A percentile compares a stretch with the other conserved stretches of the same genome.
These are phyloP conservation scores for Erysimum pusillum DNA, from an alignment of 441 rosid species.

Conservation along the genomic window DNA sequence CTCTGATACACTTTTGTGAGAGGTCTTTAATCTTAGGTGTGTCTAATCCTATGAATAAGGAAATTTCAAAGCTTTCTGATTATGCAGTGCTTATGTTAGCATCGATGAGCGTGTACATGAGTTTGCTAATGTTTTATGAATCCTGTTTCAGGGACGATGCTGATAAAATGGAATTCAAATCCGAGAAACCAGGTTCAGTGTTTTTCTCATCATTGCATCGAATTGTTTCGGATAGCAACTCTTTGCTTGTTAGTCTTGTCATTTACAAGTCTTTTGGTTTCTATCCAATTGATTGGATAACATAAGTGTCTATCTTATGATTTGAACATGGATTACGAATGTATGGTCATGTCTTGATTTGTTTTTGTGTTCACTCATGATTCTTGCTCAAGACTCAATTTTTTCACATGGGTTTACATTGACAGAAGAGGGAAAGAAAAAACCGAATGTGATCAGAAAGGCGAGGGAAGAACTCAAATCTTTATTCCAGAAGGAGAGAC, in stretches of 20 bases:
- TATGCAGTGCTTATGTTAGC: conserved; percentile 5
- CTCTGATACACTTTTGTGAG: conserved; percentile 4
- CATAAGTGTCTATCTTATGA: not conserved
- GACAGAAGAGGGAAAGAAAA: conserved; percentile 45
- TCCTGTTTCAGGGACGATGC: conserved; percentile 34
- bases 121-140: conserved; percentile 11
- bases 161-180: conserved; percentile 33
- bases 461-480: conserved; percentile 45
- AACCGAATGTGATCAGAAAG: conserved; percentile 32
- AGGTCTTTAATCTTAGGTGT: not conserved
- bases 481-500: conserved; percentile 45
- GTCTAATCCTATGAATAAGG: not conserved
- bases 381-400: conserved; percentile 11
- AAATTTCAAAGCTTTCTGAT: not conserved
- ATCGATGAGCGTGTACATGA: not conserved
- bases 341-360: not conserved
- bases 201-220: not conserved
- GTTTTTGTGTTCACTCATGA: conserved; percentile 4
- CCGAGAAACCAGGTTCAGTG: conserved; percentile 40
- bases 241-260: not conserved
- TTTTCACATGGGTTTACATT: conserved; percentile 10
- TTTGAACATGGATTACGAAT: not conserved
- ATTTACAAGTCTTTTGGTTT: not conserved
- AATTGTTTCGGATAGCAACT: not conserved
- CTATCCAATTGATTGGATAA: not conserved